Conservation (phyloP, 495 filamentous ascomycete species). For the Immersiella caudata region DNA sequence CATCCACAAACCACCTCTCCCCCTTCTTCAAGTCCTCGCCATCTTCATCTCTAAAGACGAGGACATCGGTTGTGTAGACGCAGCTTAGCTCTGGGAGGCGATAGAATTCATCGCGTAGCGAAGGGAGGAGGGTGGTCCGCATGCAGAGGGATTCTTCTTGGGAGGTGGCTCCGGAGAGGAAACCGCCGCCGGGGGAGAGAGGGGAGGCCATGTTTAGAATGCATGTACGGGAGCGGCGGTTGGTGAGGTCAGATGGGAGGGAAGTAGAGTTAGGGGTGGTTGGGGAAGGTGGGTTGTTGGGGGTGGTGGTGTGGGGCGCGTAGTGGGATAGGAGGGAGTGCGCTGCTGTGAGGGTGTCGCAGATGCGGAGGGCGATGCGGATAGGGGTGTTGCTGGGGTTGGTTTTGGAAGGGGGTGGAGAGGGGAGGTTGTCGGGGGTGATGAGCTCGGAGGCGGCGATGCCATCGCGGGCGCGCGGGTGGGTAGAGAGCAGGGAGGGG, state of each 20-base stretch:
- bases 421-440: constrained; percentile 33
- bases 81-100: constrained; percentile 54
- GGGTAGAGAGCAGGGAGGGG: constrained; percentile 50
- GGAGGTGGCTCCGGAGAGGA: constrained; percentile 56
- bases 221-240: constrained; percentile 35
- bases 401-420: constrained; percentile 2
- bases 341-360: constrained; percentile 53
- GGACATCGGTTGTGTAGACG: constrained; percentile 59
- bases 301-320: neutral
- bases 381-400: constrained; percentile 8
- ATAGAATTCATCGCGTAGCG: constrained; percentile 59
- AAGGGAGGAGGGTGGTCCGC: constrained; percentile 62
- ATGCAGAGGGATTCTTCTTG: constrained; percentile 71
- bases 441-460: constrained; percentile 50
- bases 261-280: neutral
- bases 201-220: constrained; percentile 70
- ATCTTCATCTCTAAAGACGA: constrained; percentile 35
- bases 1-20: constrained; percentile 52
- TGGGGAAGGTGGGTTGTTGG: neutral
- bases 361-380: constrained; percentile 44
- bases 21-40: constrained; percentile 16
- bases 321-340: constrained; percentile 20
- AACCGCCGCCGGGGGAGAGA: constrained; percentile 58
- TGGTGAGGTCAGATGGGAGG: constrained; percentile 23
- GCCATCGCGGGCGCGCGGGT: constrained; percentile 53